A percentile compares a stretch with the other conserved stretches of the same genome.
Evolutionary conservation across 148 eudicot genomes (phyloP).

Genomic region (Cornus kousa): DNA sequence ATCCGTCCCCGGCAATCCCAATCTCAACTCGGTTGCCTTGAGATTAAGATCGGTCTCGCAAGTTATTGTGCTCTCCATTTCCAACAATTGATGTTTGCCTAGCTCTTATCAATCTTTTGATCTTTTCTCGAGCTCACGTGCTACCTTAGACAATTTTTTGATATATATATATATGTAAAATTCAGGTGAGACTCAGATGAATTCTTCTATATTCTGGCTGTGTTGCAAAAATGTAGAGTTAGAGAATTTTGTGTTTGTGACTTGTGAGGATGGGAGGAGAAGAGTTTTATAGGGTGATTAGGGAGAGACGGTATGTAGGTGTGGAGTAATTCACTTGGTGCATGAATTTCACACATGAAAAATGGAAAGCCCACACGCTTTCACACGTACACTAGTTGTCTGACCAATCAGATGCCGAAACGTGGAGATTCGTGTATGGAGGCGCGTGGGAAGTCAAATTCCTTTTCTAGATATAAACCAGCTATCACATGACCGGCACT

Average conservation of each 20-base stretch:
- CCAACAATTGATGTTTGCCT: background rate
- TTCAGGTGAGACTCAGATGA: background rate
- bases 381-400: background rate
- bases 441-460: background rate
- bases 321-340: background rate
- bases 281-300: constrained; percentile 2
- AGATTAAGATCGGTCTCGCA: constrained; percentile 37
- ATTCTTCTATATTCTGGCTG: background rate
- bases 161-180: too few species aligned
- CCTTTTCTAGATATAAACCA: constrained; percentile 3
- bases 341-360: constrained; percentile 1
- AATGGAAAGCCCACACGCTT: background rate
- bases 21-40: constrained; percentile 63
- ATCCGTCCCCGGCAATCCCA: constrained; percentile 59
- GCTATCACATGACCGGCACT: constrained; percentile 22
- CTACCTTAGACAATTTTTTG: too few species aligned
- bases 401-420: background rate
- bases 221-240: background rate
- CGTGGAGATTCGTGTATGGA: background rate
- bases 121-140: too few species aligned
- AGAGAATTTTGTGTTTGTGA: too few species aligned
- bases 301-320: background rate
- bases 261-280: background rate
- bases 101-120: too few species aligned
- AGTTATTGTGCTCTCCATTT: constrained; percentile 34